Conservation (phyloP, 176 grass and related monocot genomes). For the Otatea glauca region DNA sequence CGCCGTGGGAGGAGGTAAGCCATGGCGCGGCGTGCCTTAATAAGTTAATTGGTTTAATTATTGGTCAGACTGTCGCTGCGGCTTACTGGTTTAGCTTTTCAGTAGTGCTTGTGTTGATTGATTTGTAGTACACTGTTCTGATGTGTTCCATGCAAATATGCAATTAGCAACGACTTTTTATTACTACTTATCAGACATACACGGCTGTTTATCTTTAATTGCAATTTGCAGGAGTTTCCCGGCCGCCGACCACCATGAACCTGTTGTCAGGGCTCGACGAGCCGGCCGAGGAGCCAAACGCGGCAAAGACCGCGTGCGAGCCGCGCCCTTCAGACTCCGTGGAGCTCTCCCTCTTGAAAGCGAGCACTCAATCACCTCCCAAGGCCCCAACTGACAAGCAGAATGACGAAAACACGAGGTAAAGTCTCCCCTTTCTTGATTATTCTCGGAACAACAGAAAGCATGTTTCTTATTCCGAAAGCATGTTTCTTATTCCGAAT, state of each 20-base stretch:
- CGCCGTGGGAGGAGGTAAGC: slow-evolving; percentile 31
- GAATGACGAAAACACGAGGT: slow-evolving; percentile 12
- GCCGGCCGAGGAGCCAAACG: slow-evolving; percentile 26
- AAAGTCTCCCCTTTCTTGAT: background rate
- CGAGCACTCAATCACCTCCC: background rate
- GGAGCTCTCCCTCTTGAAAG: slow-evolving; percentile 1
- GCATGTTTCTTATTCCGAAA: background rate
- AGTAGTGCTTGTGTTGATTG: background rate
- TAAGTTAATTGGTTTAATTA: background rate
- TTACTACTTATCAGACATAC: background rate
- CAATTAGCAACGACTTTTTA: background rate
- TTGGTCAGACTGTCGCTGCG: background rate
- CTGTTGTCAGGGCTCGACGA: slow-evolving; percentile 44
- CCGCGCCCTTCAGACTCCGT: background rate
- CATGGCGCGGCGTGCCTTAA: background rate
- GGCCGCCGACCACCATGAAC: slow-evolving; percentile 59
- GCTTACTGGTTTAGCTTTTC: background rate
- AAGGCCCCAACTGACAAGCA: background rate
- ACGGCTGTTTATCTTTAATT: background rate
- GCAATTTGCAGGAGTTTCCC: slow-evolving; percentile 28
- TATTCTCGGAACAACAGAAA: background rate
- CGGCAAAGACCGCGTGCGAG: background rate
- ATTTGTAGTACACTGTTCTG: background rate
- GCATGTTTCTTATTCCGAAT: background rate
- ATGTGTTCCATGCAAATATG: background rate